Base-by-base conservation (phyloP, 2,329 filamentous ascomycete species). In the Penicillium hesseltinei region DNA sequence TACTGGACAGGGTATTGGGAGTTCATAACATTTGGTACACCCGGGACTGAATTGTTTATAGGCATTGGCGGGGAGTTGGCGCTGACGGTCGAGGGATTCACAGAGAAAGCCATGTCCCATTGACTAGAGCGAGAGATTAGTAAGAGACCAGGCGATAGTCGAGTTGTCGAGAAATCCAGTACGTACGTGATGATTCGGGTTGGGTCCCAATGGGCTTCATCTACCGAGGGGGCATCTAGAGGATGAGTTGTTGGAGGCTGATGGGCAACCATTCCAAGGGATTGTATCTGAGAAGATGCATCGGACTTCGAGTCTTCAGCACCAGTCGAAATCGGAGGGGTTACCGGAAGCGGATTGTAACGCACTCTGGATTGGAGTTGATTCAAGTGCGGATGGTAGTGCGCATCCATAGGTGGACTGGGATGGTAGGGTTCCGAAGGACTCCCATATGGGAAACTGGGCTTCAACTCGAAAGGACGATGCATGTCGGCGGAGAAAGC, bases 41-140 rank as follows among this genome's bases (percentile, higher is more conserved):
- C 59, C 52, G 69, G 69, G 6, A 68, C 48, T 13, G 69, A 31
- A 45, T 67, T 70, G 46, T 64, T 64, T 59, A 73, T 65, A 31
- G 69, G 69, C 67, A 81, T 78, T 10, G 75, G 72, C 8, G 77
- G 73, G 15, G 71, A 78, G 61, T 73, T 74, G 46, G 75, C 59
- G 67, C 76, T 75, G 53, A 73, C 53, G 52, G 66, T 69, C 11
- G 76, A 74, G 64, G 78, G 76, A 58, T 85, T 86, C 74, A 88
- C 90, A 80, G 91, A 90, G 78, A 97, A 97, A 64, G 93, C 92
- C 70, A 89, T 88, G 75, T 96, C 92, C 92, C 93, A 97, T 80
- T 96, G 91, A 75, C 92, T 96, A 69, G 61, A 10, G 49, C 27
- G 21, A 29, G 36, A 51, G 38, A 60, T 79, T 64, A 75, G 66